Evolutionary conservation across 78 protist species (phyloP).

Genomic region (Polysphondylium violaceum): DNA sequence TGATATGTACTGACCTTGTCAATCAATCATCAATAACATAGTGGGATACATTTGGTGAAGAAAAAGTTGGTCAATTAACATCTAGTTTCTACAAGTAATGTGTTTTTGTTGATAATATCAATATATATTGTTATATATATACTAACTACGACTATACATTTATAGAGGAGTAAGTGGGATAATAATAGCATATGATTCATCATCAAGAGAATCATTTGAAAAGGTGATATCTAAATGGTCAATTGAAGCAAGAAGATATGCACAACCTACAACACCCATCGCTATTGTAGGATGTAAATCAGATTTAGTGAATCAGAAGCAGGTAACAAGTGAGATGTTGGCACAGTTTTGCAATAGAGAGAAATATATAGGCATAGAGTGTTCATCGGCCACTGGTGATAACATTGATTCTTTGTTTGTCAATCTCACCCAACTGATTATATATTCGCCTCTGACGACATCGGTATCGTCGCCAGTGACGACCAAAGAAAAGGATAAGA

Average conservation of each 20-base stretch:
- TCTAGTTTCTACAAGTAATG: constrained; percentile 29
- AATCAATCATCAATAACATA: not conserved
- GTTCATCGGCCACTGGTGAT: constrained; percentile 54
- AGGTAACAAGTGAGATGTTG: constrained; percentile 17
- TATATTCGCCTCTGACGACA: not conserved
- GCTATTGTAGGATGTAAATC: constrained; percentile 58
- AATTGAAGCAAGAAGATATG: constrained; percentile 31
- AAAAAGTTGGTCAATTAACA: constrained; percentile 35
- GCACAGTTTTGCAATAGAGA: constrained; percentile 9
- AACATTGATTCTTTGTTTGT: constrained; percentile 32
- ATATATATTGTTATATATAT: not conserved
- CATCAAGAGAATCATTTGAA: constrained; percentile 59
- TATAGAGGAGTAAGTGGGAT: constrained; percentile 56
- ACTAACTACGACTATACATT: not conserved
- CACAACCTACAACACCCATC: constrained; percentile 21
- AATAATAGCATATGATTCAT: constrained; percentile 53
- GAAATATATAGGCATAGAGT: constrained; percentile 35
- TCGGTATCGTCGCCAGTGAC: not conserved
- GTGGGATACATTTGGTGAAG: constrained; percentile 75
- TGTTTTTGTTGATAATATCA: not conserved
- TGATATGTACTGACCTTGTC: not conserved
- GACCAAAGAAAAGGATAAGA: too few relatives aligned
- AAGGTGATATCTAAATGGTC: constrained; percentile 31
- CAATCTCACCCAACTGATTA: not conserved
- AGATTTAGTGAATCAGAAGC: constrained; percentile 22